A percentile compares a stretch with the other conserved stretches of the same genome.
Evolutionary conservation across 306 rosid species (phyloP).

Genomic region (Sechiopsis laciniata): DNA sequence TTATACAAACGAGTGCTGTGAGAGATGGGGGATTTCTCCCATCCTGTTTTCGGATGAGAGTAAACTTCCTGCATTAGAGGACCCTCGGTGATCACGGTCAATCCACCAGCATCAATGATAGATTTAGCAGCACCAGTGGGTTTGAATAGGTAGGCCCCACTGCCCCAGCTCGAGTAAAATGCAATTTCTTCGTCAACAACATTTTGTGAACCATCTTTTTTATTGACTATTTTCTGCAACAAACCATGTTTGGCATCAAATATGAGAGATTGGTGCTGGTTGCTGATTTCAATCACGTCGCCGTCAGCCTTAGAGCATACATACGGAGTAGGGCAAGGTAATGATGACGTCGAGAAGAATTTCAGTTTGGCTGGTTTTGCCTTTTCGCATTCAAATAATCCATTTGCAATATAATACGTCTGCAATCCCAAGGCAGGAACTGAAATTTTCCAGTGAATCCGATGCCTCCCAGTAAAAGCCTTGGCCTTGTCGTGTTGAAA

Average conservation of each 20-base stretch:
- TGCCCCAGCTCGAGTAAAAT: conserved; percentile 63
- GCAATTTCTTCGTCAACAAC: conserved; percentile 78
- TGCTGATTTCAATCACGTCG: conserved; percentile 56
- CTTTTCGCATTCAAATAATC: conserved; percentile 62
- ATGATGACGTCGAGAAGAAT: conserved; percentile 43
- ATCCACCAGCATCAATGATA: conserved; percentile 61
- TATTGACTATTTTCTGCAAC: conserved; percentile 54
- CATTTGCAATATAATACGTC: conserved; percentile 61
- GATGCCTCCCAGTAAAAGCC: conserved; percentile 77
- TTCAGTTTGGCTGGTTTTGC: conserved; percentile 65
- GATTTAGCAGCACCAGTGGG: conserved; percentile 72
- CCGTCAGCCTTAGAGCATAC: conserved; percentile 50
- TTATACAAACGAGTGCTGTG: conserved; percentile 84
- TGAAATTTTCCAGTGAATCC: conserved; percentile 68
- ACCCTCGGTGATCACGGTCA: conserved; percentile 62
- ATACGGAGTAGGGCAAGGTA: conserved; percentile 68
- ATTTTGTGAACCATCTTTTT: conserved; percentile 39
- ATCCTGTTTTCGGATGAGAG: conserved; percentile 71
- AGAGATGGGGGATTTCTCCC: conserved; percentile 70
- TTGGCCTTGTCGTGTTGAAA: conserved; percentile 60
- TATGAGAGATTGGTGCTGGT: conserved; percentile 62
- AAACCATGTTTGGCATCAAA: conserved; percentile 63
- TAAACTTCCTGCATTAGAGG: conserved; percentile 80
- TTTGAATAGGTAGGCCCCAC: conserved; percentile 88
- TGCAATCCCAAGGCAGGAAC: conserved; percentile 87